Evolutionary conservation across 345 rosid genomes (phyloP), one percentile per base, ranked within the genome.

Genomic region (Eucalyptus regnans): DNA sequence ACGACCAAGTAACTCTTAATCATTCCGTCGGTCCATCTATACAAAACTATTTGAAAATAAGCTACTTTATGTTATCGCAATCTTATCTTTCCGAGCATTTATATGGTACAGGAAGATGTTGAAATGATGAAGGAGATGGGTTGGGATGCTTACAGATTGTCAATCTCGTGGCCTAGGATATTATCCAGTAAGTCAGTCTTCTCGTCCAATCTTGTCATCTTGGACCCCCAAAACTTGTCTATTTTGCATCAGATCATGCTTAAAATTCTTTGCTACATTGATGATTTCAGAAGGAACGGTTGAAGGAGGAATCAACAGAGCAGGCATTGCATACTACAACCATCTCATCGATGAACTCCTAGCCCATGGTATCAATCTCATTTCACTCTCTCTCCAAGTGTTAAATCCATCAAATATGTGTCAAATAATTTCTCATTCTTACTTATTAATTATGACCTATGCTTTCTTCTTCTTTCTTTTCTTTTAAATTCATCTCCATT

Each of bases 151-250:
- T 92, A 90, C 80, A 93, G 95, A 58, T 91, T 94, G 87, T 94
- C 96, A 6, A 92, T 94, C 41, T 92, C 96, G 31, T 94, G 96
- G 96, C 29, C 95, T 22, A 89, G 96, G 90, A 87, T 94, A 87
- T 46, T 94, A 46, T 95, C 95, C 33, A 49, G 95, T 94, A 92
- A 90, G 66, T 49, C 29, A 10, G 43, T 71, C 27, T 64, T 10
- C 27, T 89, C 56, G 8, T 52, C 41, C 27, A 52, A 52, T 43
- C 52, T 44, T 25, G 1, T 10, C 46, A 25, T 33, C 80, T 12
- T 43, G 23, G 12, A 46, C 33, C 46, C 62, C n/a, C 22, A 10
- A 50, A 37, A 9, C 33, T 51, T 9, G 22, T 50, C 80, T 41
- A 50, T 89, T 27, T 22, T 18, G 44, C 44, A 44, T 31, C 25